phyloP scores from a whole-genome alignment of 495 filamentous ascomycete genomes.

The Penicillium antarcticum region DNA sequence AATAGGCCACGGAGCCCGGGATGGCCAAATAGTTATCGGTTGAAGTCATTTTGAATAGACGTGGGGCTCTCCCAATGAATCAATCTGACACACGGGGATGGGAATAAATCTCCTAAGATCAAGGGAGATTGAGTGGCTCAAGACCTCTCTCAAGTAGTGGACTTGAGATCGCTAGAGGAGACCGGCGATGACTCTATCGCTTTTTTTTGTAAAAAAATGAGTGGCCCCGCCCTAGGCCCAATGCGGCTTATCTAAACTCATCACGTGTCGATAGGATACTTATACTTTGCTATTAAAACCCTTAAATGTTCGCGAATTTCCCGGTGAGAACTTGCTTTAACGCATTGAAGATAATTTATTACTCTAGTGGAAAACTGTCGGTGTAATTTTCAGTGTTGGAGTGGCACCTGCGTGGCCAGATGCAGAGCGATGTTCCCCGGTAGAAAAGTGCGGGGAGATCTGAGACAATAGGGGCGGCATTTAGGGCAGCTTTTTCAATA shows the following conservation, averaged over 20 bases:
- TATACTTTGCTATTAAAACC: neutral
- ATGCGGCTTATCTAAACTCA: slow-evolving; percentile 20
- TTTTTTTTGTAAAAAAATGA: slow-evolving; percentile 21
- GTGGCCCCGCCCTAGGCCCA: slow-evolving; percentile 27
- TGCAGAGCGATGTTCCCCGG: too few relatives aligned
- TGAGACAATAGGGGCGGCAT: too few relatives aligned
- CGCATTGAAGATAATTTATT: too few relatives aligned
- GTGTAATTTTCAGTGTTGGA: too few relatives aligned
- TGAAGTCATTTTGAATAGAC: slow-evolving; percentile 31
- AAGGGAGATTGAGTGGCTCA: slow-evolving; percentile 24
- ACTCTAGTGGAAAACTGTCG: neutral
- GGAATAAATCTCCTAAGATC: slow-evolving; percentile 14
- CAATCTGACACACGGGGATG: slow-evolving; percentile 7
- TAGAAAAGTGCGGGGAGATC: too few relatives aligned
- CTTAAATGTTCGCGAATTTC: too few relatives aligned
- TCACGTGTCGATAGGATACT: slow-evolving; percentile 21
- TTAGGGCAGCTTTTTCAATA: too few relatives aligned
- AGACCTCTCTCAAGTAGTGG: slow-evolving; percentile 29
- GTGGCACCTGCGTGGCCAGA: too few relatives aligned
- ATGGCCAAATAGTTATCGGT: slow-evolving; percentile 43
- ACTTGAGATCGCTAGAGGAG: slow-evolving; percentile 23
- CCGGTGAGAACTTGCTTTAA: too few relatives aligned
- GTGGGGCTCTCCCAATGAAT: slow-evolving; percentile 10
- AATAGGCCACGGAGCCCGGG: slow-evolving; percentile 52
- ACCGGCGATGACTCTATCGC: slow-evolving; percentile 25